phyloP scores from a whole-genome alignment of 495 filamentous ascomycete genomes.

The Neurospora intermedia region DNA sequence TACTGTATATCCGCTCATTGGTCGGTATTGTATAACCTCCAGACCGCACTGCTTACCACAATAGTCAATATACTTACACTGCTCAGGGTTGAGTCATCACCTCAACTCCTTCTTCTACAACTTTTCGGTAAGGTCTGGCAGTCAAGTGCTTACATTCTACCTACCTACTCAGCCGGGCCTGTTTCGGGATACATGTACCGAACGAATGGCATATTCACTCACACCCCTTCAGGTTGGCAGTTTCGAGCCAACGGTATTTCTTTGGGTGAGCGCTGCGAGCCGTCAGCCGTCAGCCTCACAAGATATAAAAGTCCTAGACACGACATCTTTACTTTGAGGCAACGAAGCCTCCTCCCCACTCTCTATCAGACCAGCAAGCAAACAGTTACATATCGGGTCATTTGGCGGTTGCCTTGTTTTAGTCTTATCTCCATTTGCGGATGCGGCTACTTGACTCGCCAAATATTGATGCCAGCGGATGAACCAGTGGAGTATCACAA shows the following conservation, averaged over 20 bases:
- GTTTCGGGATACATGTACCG: background rate
- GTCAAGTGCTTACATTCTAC: background rate
- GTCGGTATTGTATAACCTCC: background rate
- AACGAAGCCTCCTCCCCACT: background rate
- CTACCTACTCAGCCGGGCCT: background rate
- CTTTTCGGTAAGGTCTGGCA: no score
- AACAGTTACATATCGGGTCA: background rate
- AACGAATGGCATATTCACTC: background rate
- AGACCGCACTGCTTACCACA: background rate
- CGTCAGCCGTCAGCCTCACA: background rate
- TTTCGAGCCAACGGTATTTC: background rate
- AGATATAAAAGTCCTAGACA: background rate
- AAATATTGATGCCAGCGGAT: background rate
- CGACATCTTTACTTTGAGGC: background rate
- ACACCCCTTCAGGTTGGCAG: background rate
- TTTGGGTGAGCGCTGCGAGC: background rate
- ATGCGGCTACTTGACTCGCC: background rate
- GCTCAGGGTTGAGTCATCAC: background rate
- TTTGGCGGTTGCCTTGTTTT: background rate
- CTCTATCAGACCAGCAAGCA: background rate
- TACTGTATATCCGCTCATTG: background rate
- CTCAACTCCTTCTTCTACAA: no score
- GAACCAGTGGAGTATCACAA: background rate
- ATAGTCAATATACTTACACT: background rate
- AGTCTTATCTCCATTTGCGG: background rate